Percentiles rank a stretch among this genome's conserved stretches.
These are phyloP conservation scores for Mollisia scopiformis DNA, from an alignment of 2,329 filamentous ascomycete species.

Conservation along the genomic window DNA sequence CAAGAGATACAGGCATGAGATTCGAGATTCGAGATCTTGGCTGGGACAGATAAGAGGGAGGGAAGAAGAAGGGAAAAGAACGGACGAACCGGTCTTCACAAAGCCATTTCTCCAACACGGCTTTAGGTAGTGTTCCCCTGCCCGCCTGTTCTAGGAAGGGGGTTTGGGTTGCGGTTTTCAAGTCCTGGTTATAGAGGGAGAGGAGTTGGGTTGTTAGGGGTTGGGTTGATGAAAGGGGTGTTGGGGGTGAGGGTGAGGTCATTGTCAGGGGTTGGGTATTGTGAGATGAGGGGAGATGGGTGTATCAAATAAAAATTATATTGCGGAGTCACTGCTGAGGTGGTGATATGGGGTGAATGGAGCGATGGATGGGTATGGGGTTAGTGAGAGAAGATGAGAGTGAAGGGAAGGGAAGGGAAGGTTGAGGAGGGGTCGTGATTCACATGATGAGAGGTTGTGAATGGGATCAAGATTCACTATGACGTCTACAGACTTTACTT, in stretches of 20 bases:
- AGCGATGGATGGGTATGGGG: background rate
- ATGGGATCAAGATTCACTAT: background rate
- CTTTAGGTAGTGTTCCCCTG: constrained; percentile 59
- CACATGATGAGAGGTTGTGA: background rate
- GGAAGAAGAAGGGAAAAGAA: too few species aligned
- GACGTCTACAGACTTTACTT: background rate
- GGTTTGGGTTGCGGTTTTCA: constrained; percentile 58
- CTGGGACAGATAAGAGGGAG: constrained; percentile 63
- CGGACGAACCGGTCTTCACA: constrained; percentile 39
- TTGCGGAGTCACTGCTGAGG: too few species aligned
- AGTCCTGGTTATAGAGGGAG: background rate
- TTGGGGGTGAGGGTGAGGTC: background rate
- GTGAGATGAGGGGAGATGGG: background rate
- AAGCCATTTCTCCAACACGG: constrained; percentile 66
- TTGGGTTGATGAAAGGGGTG: too few species aligned
- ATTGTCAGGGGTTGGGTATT: background rate
- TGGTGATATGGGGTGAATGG: background rate
- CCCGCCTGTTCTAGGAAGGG: constrained; percentile 69
- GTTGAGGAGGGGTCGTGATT: background rate
- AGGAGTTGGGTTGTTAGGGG: constrained; percentile 1
- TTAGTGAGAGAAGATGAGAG: background rate
- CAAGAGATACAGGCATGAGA: constrained; percentile 40
- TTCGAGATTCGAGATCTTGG: constrained; percentile 65
- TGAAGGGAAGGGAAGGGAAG: background rate
- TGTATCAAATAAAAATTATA: background rate